Base-by-base conservation (phyloP, 331 rosid species). In the Rosa hybrid region DNA sequence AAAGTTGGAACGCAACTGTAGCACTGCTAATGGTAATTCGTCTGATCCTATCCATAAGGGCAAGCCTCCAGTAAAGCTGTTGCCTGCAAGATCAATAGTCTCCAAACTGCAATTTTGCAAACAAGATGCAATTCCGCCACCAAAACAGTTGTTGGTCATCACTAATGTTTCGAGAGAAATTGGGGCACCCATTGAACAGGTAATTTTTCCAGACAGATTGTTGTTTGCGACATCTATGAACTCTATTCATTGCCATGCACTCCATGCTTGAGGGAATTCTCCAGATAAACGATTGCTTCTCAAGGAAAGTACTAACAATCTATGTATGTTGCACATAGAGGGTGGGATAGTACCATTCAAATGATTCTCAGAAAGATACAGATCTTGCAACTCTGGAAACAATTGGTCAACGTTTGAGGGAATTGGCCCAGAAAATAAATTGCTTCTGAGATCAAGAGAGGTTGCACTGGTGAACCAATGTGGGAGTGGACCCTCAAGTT, bases 381-480 rank as follows among this genome's bases (percentile, higher is more conserved):
- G 30, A 27, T 27, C 30, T 27, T 27, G 30, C 30, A 27, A 27
- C 30, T 27, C 30, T 27, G 30, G 60, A 34, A 34, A 34, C 4
- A 45, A 20, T 46, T 69, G 77, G 72, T 68, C 77, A 48, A 81
- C 12, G 69, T 68, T 59, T 68, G 45, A 54, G 18, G 77, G 80
- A 39, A 81, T 38, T 4, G 81, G 18, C 1, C 81, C 84, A 5
- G 46, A 70, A 34, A 34, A 34, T 34, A 34, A 34, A 34, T 34
- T 34, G 38, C 38, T 34, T 34, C 38, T 34, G 38, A 34, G 38
- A 34, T 34, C 38, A 34, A 34, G 38, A 34, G 38, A 34, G 38
- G 38, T 34, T 34, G 4, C 38, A 34, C 38, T 3, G 38, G 38
- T 34, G 38, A 34, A 34, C 38, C 38, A 34, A 34, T 34, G 38